Base-by-base conservation (phyloP, 768 basidiomycete species). In the Mycena polygramma region DNA sequence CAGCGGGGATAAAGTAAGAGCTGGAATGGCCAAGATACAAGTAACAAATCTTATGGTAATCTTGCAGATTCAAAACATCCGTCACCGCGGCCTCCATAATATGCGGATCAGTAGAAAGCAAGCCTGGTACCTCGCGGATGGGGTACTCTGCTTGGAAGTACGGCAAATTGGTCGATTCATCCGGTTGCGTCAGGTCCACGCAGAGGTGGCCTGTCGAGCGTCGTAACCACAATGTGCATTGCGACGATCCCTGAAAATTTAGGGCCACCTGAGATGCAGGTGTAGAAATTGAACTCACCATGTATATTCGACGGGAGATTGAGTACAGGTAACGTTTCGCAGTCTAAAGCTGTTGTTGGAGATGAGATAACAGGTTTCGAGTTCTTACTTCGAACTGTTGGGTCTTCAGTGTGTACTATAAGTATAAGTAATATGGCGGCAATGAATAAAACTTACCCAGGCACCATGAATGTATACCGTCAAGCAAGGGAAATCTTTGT, bases 141-240 rank as follows among this genome's bases (percentile, higher is more conserved):
- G 2, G 2, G 30, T 30, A 30, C 30, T 30, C 30, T 30, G n/a
- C n/a, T n/a, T n/a, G n/a, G n/a, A n/a, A n/a, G n/a, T n/a, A n/a
- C n/a, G 9, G 10, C 19, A n/a, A n/a, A 30, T 30, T 48, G 15
- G 5, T 5, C 15, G 8, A 6, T 6, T 30, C 30, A 6, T 3
- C 20, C 19, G 46, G 8, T 19, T 14, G 46, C 20, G 8, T 14
- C 17, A 60, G 45, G 14, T 60, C 58, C 14, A 22, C 43, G 30
- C 58, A 60, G 58, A 60, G 58, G 17, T 14, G 24, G 4, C 58
- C 45, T 5, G 17, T 60, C 35, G 58, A 46, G 45, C 58, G 45
- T 13, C 58, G 58, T 26, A 60, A 48, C 58, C 58, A 60, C 30
- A 46, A 35, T 17, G 45, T 48, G 30, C 58, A 46, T 20, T 60